Conservation (phyloP, 345 rosid genomes). For the Hibiscus tridactylites region DNA sequence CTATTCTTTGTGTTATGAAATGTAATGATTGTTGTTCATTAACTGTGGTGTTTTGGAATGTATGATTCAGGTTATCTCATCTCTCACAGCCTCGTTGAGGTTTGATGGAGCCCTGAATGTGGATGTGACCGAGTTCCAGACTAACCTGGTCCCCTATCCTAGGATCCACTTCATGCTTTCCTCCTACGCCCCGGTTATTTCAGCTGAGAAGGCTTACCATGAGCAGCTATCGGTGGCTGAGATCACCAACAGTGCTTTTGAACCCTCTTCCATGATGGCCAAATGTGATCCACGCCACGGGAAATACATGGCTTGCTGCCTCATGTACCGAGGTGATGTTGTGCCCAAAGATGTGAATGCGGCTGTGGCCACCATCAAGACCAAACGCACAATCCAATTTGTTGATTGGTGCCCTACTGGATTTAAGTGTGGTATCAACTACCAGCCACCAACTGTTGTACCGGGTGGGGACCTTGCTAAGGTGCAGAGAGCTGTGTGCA, state of each 20-base stretch:
- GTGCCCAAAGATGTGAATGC: slow-evolving; percentile 56
- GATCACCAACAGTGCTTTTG: slow-evolving; percentile 59
- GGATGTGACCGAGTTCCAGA: slow-evolving; percentile 60
- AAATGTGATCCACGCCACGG: slow-evolving; percentile 61
- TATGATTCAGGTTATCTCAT: slow-evolving; percentile 41
- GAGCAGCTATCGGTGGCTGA: slow-evolving; percentile 55
- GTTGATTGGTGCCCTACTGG: slow-evolving; percentile 60
- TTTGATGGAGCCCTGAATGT: slow-evolving; percentile 58
- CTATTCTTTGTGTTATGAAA: neutral
- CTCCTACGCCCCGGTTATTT: slow-evolving; percentile 53
- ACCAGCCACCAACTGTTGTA: slow-evolving; percentile 60
- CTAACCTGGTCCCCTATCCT: slow-evolving; percentile 54
- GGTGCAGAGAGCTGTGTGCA: slow-evolving; percentile 57
- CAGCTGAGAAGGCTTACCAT: slow-evolving; percentile 47
- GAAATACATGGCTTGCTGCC: slow-evolving; percentile 61
- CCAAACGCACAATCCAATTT: slow-evolving; percentile 51
- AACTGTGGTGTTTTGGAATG: neutral
- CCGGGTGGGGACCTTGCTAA: slow-evolving; percentile 59
- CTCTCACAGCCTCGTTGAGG: slow-evolving; percentile 52
- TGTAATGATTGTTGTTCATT: neutral
- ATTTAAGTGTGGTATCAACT: slow-evolving; percentile 50
- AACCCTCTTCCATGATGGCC: slow-evolving; percentile 57
- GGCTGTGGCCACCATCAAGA: slow-evolving; percentile 51
- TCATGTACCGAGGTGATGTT: slow-evolving; percentile 52
- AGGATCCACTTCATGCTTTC: slow-evolving; percentile 63